Base-by-base conservation (phyloP, 2,329 filamentous ascomycete species). In the Monascus ruber region DNA sequence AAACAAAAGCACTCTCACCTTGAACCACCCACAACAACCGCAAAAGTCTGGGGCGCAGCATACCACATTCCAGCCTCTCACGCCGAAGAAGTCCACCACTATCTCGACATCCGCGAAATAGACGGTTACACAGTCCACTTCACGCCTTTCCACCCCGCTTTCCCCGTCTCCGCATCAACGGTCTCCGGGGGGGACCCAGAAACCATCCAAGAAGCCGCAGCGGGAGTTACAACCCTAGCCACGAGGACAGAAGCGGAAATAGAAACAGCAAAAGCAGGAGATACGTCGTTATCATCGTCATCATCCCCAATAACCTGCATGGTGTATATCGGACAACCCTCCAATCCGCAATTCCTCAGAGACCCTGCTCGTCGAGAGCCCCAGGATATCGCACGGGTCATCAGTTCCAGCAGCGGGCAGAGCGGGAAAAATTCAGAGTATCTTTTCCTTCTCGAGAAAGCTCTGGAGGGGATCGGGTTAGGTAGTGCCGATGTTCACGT, bases 91-190 rank as follows among this genome's bases (percentile, higher is more conserved):
- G 89, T 95, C 4, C 81, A 85, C 50, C 74, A 80, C 42, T 95
- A 95, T 60, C 83, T 98, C 35, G 88, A 96, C 62, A 89, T 95
- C 48, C 81, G 91, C 34, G 91, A 98, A 64, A 94, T 96, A 57
- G 94, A 96, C 65, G 91, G 91, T 25, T 98, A 98, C 65, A 85
- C 81, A 39, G 93, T 94, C 49, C 88, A 95, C 63, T 85, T 87
- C 62, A 85, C 87, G 26, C 78, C 83, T 0, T 95, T 96, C 60
- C 71, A 88, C 52, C 79, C 81, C 5, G 71, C 75, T 4, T 47
- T 60, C 8, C 31, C 47, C 36, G 42, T 35, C 8, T 35, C 45
- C 26, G 41, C 36, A 7, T 26, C 45, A 4, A 35, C 41, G 9
- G 38, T 11, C 26, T 36, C 41, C 25, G 39, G 38, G 26, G 11